Evolutionary conservation across 257 asterid genomes (phyloP).

Genomic region (Petunia axillaris): DNA sequence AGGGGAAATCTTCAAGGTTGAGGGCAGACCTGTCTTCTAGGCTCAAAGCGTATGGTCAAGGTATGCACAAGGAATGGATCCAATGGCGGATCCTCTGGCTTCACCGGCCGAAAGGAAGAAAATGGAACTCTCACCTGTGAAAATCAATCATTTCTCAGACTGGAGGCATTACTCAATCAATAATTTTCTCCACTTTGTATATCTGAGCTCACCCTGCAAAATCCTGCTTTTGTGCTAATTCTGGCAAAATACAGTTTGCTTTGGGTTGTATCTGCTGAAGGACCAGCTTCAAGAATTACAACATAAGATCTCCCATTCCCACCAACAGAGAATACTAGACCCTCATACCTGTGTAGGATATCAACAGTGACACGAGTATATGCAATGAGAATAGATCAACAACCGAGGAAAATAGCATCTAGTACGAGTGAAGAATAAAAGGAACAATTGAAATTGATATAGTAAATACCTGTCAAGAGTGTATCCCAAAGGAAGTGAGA

Average conservation of each 20-base stretch:
- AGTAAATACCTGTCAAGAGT: conserved; percentile 85
- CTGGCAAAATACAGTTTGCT: conserved; percentile 85
- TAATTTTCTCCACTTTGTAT: neutral
- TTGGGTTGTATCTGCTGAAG: conserved; percentile 70
- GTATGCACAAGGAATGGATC: conserved; percentile 98
- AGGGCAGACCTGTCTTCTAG: conserved; percentile 83
- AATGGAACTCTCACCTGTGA: conserved; percentile 92
- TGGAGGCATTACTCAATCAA: neutral
- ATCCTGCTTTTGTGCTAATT: conserved; percentile 90
- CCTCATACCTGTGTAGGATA: conserved; percentile 69
- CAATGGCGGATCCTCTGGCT: conserved; percentile 86
- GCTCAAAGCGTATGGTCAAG: conserved; percentile 90
- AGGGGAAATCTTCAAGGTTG: neutral
- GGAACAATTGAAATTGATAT: neutral
- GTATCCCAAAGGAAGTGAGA: conserved; percentile 83
- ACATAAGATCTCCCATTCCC: conserved; percentile 96
- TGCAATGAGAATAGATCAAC: neutral
- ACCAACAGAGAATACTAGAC: conserved; percentile 90
- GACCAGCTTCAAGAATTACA: conserved; percentile 91
- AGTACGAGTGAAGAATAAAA: neutral
- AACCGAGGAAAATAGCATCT: neutral
- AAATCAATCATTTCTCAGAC: neutral
- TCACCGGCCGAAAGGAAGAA: conserved; percentile 89
- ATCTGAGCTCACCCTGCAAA: conserved; percentile 79
- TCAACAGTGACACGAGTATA: conserved; percentile 23